phyloP scores from a whole-genome alignment of 2,329 filamentous ascomycete species.

The Ophiocordyceps camponoti-saundersi region DNA sequence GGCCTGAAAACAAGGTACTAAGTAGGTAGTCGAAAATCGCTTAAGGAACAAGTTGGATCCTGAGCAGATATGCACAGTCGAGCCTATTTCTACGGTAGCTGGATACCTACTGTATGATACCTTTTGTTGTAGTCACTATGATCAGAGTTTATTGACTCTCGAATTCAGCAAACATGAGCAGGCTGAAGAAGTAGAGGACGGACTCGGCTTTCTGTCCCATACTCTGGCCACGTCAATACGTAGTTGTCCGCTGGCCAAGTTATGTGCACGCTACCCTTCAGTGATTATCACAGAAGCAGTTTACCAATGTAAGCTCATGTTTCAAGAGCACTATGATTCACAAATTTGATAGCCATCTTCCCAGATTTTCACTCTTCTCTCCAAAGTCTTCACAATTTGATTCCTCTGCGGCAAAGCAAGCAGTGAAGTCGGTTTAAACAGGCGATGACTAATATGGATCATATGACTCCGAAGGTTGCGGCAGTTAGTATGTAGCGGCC shows the following conservation, averaged over 20 bases:
- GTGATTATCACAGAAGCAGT: background rate
- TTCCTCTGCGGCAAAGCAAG: too few relatives aligned
- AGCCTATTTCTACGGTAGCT: too few relatives aligned
- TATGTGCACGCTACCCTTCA: background rate
- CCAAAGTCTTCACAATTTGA: too few relatives aligned
- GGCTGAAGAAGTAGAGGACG: background rate
- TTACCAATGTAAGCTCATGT: background rate
- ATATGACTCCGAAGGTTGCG: background rate
- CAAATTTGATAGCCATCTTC: too few relatives aligned
- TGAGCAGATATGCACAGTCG: too few relatives aligned
- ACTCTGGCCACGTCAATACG: background rate
- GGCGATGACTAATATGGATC: background rate
- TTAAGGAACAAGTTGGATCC: too few relatives aligned
- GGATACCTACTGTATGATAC: background rate
- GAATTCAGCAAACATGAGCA: background rate
- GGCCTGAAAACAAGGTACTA: too few relatives aligned
- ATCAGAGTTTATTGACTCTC: background rate
- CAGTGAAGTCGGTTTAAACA: background rate
- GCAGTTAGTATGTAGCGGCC: background rate
- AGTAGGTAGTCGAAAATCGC: too few relatives aligned
- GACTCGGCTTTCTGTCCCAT: background rate
- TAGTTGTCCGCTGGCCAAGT: background rate
- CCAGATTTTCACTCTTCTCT: too few relatives aligned
- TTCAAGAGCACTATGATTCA: background rate
- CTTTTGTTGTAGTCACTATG: background rate